Evolutionary conservation across 2,329 filamentous ascomycete genomes (phyloP), one percentile per base, ranked within the genome.

Genomic region (Fusarium protoensiforme): DNA sequence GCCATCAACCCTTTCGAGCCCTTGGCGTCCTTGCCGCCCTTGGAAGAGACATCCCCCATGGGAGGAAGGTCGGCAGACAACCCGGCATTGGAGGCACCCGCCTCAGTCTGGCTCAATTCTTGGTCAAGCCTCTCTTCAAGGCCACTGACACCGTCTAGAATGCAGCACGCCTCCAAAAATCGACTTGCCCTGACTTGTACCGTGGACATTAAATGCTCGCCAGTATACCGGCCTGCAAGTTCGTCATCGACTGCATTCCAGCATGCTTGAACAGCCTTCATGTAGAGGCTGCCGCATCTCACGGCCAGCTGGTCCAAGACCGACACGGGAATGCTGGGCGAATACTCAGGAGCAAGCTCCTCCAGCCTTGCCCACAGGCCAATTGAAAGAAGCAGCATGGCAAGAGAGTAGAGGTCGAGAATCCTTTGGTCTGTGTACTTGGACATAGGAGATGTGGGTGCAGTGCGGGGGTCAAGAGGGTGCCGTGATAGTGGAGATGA

Each of bases 361-460:
- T 90, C 88, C 0, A 94, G 85, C 13, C 90, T 91, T 5, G 89
- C 90, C 93, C 93, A 96, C 10, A 95, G 82, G 8, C 93, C 93
- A 61, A 95, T 90, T 8, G 93, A 93, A 4, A 95, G 84, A 0
- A 96, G 85, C 5, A 94, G 83, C 83, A 94, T 89, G 20, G 92
- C 92, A 2, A 96, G 85, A 8, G 92, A 91, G 79, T 94, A 94
- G 3, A 95, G 83, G 69, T 95, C 93, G 35, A 90, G 83, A 1
- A 89, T 86, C 41, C 90, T 88, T 43, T 87, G 87, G 63, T 91
- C 89, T 1, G 87, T 84, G 7, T 85, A 86, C 46, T 83, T 84
- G 5, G 81, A 77, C 11, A 89, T 78, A 0, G 87, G 85, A 0
- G 88, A 88, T 24, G 85, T 81, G 5, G 84, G 78, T 0, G 86